Evolutionary conservation across 331 rosid genomes (phyloP).

Genomic region (Dryas integrifolia): DNA sequence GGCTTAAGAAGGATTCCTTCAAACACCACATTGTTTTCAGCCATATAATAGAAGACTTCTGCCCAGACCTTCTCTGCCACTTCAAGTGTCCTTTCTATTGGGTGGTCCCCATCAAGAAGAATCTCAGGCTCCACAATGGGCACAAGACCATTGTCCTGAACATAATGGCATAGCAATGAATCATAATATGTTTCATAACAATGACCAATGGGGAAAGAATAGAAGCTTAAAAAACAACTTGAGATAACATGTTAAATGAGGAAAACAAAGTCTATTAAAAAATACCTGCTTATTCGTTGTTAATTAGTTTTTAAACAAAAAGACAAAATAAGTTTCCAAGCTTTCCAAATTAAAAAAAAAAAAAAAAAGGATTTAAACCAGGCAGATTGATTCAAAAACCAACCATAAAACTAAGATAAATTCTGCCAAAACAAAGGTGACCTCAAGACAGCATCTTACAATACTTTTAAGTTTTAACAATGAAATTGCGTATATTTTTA

Average conservation of each 20-base stretch:
- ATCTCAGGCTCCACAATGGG: constrained; percentile 99
- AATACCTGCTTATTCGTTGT: neutral
- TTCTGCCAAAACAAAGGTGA: no score
- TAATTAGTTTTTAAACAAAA: neutral
- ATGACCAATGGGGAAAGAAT: neutral
- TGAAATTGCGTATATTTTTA: no score
- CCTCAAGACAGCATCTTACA: no score
- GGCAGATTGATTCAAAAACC: no score
- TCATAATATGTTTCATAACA: neutral
- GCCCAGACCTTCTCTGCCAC: constrained; percentile 99
- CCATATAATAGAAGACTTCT: constrained; percentile 90
- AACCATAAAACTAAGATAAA: no score
- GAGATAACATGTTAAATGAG: neutral
- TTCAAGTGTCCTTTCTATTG: constrained; percentile 88
- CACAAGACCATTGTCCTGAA: constrained; percentile 94
- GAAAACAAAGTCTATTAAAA: neutral
- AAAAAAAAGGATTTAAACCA: no score
- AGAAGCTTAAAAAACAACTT: neutral
- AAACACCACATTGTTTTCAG: constrained; percentile 80
- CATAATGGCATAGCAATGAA: neutral
- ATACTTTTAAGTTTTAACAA: no score
- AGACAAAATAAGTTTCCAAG: no score
- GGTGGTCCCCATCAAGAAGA: constrained; percentile 97
- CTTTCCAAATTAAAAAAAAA: no score
- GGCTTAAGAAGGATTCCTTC: constrained; percentile 99